Evolutionary conservation across 2,329 filamentous ascomycete species (phyloP).

Genomic region (Colletotrichum sp.): DNA sequence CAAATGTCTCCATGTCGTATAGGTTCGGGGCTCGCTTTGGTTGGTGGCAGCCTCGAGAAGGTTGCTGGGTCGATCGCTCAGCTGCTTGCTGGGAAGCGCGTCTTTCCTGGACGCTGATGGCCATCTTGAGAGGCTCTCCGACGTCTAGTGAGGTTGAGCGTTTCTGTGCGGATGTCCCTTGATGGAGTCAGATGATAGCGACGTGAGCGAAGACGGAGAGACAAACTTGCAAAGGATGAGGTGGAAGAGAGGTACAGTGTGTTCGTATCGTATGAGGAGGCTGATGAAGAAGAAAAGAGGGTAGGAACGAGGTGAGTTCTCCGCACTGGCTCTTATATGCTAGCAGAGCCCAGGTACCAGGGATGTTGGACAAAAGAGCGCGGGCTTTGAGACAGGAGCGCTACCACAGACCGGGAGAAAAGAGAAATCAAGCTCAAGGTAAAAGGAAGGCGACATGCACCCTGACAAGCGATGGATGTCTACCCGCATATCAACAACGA

Average conservation of each 20-base stretch:
- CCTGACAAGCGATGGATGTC: neutral
- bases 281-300: neutral
- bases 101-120: neutral
- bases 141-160: neutral
- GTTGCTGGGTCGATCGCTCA: neutral
- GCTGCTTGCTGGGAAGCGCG: neutral
- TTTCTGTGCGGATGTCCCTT: neutral
- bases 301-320: neutral
- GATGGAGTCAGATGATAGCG: neutral
- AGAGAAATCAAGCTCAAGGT: neutral
- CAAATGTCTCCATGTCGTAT: neutral
- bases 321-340: neutral
- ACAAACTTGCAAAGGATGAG: neutral
- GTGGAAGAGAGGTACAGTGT: neutral
- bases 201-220: neutral
- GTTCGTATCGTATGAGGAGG: neutral
- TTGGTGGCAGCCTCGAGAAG: neutral
- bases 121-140: neutral
- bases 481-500: neutral
- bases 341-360: neutral
- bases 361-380: neutral
- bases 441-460: neutral
- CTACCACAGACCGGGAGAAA: neutral
- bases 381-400: neutral
- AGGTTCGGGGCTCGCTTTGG: neutral